Evolutionary conservation across 1,284 basidiomycete species (phyloP), one percentile per base, ranked within the genome.

Genomic region (Moesziomyces antarcticus): DNA sequence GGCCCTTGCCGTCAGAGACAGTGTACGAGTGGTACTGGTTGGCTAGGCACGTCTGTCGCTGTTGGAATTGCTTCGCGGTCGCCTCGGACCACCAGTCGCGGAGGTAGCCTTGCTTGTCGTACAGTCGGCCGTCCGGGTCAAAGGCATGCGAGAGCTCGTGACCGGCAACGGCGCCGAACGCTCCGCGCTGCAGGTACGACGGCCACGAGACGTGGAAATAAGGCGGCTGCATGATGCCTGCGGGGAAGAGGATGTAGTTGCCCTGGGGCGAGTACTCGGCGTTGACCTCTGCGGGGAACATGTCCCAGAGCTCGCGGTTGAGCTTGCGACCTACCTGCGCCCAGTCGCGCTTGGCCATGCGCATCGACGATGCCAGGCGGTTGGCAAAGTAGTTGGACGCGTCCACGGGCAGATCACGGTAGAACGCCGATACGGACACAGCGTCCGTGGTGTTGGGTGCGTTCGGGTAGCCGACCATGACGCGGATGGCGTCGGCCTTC

Each of bases 181-280:
- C 80, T 40, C 94, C 96, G 76, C 95, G 97, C 51, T 91, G 89
- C 63, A 98, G 86, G 84, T 97, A 96, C 54, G 88, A 87, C 13
- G 93, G 93, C 93, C 93, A 97, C 62, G 90, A 87, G 57, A 89
- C 87, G 14, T 89, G 89, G 87, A 97, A 98, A 89, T 96, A 98
- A 0, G 94, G 94, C 3, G 92, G 90, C 78, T 92, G 93, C 44
- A 98, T 86, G 80, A 98, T 95, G 42, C 96, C 96, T 16, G 96
- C 96, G 5, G 96, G 95, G 87, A 99, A 97, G 18, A 95, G 93
- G 62, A 97, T 96, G 90, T 96, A 85, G 56, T 78, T 83, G 41
- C 63, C 68, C 37, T 76, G 70, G 35, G 80, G 78, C 77, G 60
- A 75, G 75, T 82, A 83, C 53, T 81, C 81, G 50, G 82, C 81